A percentile compares a stretch with the other conserved stretches of the same genome.
Evolutionary conservation across 768 basidiomycete species (phyloP).

Genomic region (Calocera viscosa): DNA sequence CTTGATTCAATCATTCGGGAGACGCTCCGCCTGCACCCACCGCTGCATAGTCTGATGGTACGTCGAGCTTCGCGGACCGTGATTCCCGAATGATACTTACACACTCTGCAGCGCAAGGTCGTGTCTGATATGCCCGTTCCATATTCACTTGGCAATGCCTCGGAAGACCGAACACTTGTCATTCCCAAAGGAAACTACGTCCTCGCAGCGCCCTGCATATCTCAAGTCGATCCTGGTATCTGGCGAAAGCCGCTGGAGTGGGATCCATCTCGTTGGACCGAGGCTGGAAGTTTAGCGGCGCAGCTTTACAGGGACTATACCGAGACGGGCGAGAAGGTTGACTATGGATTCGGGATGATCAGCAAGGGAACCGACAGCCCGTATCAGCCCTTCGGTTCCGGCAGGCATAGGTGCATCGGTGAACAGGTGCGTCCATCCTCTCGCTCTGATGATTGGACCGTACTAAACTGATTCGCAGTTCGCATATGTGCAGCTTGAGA

Average conservation of each 20-base stretch:
- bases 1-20: slow-evolving; percentile 86
- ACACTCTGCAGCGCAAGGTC: slow-evolving; percentile 47
- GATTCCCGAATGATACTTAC: no score
- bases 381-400: slow-evolving; percentile 96
- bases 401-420: slow-evolving; percentile 87
- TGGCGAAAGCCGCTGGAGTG: slow-evolving; percentile 65
- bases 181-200: slow-evolving; percentile 85
- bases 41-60: slow-evolving; percentile 78
- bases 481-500: slow-evolving; percentile 85
- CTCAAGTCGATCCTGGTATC: slow-evolving; percentile 69
- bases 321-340: slow-evolving; percentile 74
- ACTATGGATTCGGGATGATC: slow-evolving; percentile 90
- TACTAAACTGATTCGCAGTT: slow-evolving; percentile 36
- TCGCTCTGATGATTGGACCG: no score
- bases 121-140: slow-evolving; percentile 76
- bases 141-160: slow-evolving; percentile 42
- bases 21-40: slow-evolving; percentile 84
- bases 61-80: no score
- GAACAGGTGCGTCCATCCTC: slow-evolving; percentile 37
- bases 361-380: slow-evolving; percentile 93
- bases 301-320: slow-evolving; percentile 49
- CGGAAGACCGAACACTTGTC: slow-evolving; percentile 53
- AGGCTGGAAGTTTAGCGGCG: slow-evolving; percentile 68
- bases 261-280: slow-evolving; percentile 77
- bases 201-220: slow-evolving; percentile 78